Percentiles rank a stretch among this genome's conserved stretches.
Conservation (phyloP, 805 yeast genomes). For the Kodamaea laetipori region DNA sequence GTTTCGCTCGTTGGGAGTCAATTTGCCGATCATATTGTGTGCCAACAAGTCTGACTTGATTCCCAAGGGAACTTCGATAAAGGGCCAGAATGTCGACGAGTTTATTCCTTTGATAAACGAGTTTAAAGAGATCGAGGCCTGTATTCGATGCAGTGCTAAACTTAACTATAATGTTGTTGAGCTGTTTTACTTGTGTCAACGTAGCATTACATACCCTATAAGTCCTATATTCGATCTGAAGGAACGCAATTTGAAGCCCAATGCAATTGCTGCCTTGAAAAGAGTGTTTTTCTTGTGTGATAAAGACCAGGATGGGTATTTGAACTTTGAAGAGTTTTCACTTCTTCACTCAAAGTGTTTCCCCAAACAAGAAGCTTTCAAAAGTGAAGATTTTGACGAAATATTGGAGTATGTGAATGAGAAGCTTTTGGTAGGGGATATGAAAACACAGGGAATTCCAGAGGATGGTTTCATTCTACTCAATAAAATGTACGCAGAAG, state of each 20-base stretch:
- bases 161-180: constrained; percentile 84
- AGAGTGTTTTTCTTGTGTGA: constrained; percentile 86
- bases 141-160: constrained; percentile 85
- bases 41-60: constrained; percentile 72
- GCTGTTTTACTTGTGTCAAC: constrained; percentile 88
- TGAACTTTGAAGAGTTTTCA: constrained; percentile 70
- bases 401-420: constrained; percentile 35
- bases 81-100: constrained; percentile 61
- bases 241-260: constrained; percentile 76
- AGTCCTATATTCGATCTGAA: constrained; percentile 94
- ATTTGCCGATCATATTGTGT: constrained; percentile 87
- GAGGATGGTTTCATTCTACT: constrained; percentile 74
- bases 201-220: constrained; percentile 90
- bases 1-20: constrained; percentile 90
- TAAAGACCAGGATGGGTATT: constrained; percentile 83
- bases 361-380: constrained; percentile 41
- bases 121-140: constrained; percentile 91
- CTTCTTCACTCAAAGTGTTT: constrained; percentile 77
- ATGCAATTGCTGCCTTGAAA: constrained; percentile 72
- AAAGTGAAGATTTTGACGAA: constrained; percentile 37
- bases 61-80: constrained; percentile 48
- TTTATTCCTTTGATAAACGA: constrained; percentile 84
- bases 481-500: constrained; percentile 81
- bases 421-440: constrained; percentile 19
- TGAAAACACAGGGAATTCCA: constrained; percentile 55